phyloP scores from a whole-genome alignment of 2,329 filamentous ascomycete species.

The Phaeoacremonium minimum region DNA sequence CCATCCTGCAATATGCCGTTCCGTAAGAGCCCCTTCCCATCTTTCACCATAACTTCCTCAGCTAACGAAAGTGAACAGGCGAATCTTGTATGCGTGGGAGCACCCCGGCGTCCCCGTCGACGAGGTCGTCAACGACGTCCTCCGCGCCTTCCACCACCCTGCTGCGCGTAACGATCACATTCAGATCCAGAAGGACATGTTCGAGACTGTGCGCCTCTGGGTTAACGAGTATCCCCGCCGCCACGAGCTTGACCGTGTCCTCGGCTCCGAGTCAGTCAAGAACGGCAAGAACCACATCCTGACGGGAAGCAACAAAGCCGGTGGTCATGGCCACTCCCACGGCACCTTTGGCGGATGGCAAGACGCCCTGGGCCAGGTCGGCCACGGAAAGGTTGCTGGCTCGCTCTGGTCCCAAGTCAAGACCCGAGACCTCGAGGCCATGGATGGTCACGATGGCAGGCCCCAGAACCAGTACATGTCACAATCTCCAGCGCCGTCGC shows the following conservation, averaged over 20 bases:
- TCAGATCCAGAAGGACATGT: slow-evolving; percentile 87
- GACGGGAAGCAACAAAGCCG: slow-evolving; percentile 21
- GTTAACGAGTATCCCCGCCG: slow-evolving; percentile 64
- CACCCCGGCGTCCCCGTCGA: slow-evolving; percentile 78
- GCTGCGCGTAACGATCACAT: slow-evolving; percentile 69
- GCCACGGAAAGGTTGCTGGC: slow-evolving; percentile 54
- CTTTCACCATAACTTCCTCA: not conserved
- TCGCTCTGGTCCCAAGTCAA: slow-evolving; percentile 60
- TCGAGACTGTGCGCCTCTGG: slow-evolving; percentile 79
- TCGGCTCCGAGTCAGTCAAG: slow-evolving; percentile 80
- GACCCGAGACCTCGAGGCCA: slow-evolving; percentile 51
- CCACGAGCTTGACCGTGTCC: slow-evolving; percentile 65
- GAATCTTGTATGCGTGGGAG: slow-evolving; percentile 90
- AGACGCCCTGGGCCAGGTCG: slow-evolving; percentile 23
- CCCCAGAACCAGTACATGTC: slow-evolving; percentile 16
- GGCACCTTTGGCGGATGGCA: slow-evolving; percentile 22
- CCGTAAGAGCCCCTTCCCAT: slow-evolving; percentile 47
- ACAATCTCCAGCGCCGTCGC: slow-evolving; percentile 8
- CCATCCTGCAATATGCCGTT: slow-evolving; percentile 80
- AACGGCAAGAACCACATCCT: slow-evolving; percentile 74
- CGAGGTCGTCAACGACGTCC: slow-evolving; percentile 76
- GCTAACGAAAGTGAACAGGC: slow-evolving; percentile 37
- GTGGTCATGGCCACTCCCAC: slow-evolving; percentile 19
- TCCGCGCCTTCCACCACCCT: slow-evolving; percentile 87
- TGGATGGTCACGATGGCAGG: slow-evolving; percentile 42